Conservation (phyloP, 352 stramenopile species). For the Phytophthora tentaculata region DNA sequence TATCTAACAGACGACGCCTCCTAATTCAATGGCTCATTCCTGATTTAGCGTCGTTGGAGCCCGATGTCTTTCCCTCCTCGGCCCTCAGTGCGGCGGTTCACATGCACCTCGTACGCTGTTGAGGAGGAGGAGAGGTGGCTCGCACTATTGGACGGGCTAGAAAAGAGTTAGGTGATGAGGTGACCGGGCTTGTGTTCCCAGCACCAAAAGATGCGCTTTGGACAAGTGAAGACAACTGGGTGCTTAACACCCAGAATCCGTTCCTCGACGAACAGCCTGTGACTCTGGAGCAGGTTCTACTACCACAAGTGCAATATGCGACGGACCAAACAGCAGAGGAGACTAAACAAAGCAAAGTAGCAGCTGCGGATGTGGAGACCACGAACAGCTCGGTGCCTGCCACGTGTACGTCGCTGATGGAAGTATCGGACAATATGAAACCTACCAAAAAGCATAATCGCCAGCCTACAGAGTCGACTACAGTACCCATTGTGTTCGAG, state of each 20-base stretch:
- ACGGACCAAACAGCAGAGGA: not conserved
- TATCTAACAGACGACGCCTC: no score
- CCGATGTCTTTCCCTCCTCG: no score
- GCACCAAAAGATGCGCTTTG: not conserved
- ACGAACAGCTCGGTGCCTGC: not conserved
- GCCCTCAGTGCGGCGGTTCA: no score
- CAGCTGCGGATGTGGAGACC: not conserved
- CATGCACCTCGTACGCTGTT: no score
- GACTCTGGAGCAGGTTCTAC: not conserved
- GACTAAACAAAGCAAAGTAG: not conserved
- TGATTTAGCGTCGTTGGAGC: no score
- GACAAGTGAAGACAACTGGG: not conserved
- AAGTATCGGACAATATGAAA: not conserved
- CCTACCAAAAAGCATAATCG: no score
- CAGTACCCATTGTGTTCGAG: no score
- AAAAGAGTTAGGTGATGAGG: not conserved
- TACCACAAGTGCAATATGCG: not conserved
- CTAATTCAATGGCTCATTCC: no score
- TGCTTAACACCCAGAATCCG: not conserved
- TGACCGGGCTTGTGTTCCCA: not conserved
- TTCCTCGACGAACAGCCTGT: not conserved
- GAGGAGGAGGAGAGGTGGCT: no score
- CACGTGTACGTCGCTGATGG: not conserved
- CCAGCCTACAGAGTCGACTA: no score
- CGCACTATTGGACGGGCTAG: no score